phyloP scores from a whole-genome alignment of 2,329 filamentous ascomycete species.

The Tolypocladium guangdongense region DNA sequence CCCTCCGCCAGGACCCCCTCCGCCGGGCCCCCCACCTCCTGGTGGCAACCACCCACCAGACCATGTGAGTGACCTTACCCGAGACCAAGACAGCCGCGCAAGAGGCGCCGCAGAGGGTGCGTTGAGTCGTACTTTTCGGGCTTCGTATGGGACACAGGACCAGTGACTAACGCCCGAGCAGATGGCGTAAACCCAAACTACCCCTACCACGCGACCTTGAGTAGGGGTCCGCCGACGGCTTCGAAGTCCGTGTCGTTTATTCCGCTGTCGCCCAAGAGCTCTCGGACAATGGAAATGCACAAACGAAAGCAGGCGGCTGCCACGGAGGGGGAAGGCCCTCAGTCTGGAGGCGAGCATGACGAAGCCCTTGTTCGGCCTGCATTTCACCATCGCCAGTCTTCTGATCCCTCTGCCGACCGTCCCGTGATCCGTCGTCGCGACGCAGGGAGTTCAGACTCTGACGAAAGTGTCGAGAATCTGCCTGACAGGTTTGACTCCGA shows the following conservation, averaged over 20 bases:
- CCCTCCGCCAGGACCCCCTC: conserved; percentile 18
- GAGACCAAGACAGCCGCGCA: conserved; percentile 11
- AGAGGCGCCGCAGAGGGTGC: conserved; percentile 25
- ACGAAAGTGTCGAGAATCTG: conserved; percentile 30
- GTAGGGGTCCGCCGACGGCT: neutral
- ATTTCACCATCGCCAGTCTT: conserved; percentile 15
- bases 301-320: conserved; percentile 21
- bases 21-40: conserved; percentile 21
- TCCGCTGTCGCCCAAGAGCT: conserved; percentile 38
- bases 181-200: conserved; percentile 16
- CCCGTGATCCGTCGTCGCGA: conserved; percentile 13
- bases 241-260: conserved; percentile 35
- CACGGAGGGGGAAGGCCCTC: conserved; percentile 6
- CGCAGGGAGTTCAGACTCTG: conserved; percentile 13
- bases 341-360: conserved; percentile 5
- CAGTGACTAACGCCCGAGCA: conserved; percentile 13
- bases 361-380: conserved; percentile 8
- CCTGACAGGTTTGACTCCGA: conserved; percentile 36
- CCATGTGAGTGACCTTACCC: conserved; percentile 32
- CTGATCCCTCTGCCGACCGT: conserved; percentile 23
- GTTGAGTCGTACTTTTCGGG: conserved; percentile 18
- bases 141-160: conserved; percentile 1
- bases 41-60: conserved; percentile 25
- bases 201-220: neutral
- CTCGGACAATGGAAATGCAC: conserved; percentile 32